phyloP scores from a whole-genome alignment of 352 stramenopile genomes.

The Pythium pyrilobum region DNA sequence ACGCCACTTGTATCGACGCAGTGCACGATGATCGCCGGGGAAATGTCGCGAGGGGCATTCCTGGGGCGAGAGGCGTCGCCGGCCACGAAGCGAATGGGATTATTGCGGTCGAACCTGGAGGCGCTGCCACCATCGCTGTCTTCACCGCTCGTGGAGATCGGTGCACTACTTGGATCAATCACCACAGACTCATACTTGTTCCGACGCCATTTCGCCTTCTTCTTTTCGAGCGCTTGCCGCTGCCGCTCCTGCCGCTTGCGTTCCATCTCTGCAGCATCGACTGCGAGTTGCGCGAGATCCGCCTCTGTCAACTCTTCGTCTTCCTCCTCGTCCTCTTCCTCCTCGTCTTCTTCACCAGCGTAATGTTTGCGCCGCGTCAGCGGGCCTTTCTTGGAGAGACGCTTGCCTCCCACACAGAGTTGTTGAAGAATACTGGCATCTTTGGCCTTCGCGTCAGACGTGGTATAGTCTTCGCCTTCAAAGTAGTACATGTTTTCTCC shows the following conservation, averaged over 20 bases:
- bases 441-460: constrained; percentile 28
- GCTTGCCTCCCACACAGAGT: constrained; percentile 22
- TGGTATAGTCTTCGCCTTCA: constrained; percentile 70
- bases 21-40: constrained; percentile 50
- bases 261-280: constrained; percentile 25
- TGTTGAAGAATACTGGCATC: constrained; percentile 38
- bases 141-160: not conserved
- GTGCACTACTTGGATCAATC: constrained; percentile 13
- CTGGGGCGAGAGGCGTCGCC: constrained; percentile 53
- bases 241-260: constrained; percentile 38
- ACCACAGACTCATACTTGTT: constrained; percentile 59
- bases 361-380: constrained; percentile 20
- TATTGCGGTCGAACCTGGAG: constrained; percentile 6
- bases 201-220: constrained; percentile 45
- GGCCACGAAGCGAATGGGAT: constrained; percentile 39
- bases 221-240: constrained; percentile 35
- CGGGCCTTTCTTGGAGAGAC: constrained; percentile 23
- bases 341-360: constrained; percentile 28
- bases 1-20: constrained; percentile 72
- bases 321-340: constrained; percentile 23
- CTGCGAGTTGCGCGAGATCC: constrained; percentile 12
- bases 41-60: constrained; percentile 4
- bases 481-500: constrained; percentile 87
- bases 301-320: constrained; percentile 11
- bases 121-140: constrained; percentile 6